These are phyloP conservation scores for Fragaria vesca DNA, from an alignment of 306 rosid genomes.

Conservation along the genomic window DNA sequence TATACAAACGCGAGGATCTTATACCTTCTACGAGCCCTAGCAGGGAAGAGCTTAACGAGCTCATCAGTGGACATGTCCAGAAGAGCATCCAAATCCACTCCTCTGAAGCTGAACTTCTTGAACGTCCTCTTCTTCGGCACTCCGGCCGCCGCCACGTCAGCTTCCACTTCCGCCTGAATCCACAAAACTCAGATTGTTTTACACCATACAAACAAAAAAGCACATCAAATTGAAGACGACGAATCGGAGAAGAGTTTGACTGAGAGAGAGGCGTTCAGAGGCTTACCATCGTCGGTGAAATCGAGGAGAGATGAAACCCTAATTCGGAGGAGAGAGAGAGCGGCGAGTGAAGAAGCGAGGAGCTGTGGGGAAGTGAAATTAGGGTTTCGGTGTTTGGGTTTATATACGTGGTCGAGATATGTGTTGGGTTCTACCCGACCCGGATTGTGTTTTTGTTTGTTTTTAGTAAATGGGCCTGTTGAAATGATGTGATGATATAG, in stretches of 20 bases:
- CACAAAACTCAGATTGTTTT: neutral
- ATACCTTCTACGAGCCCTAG: slow-evolving; percentile 81
- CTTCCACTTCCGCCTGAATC: slow-evolving; percentile 57
- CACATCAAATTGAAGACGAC: neutral
- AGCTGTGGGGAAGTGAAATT: slow-evolving; percentile 5
- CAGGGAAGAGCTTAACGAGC: slow-evolving; percentile 77
- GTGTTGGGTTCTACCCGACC: neutral
- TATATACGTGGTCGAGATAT: slow-evolving; percentile 1
- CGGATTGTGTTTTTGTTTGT: neutral
- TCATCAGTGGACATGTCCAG: slow-evolving; percentile 85
- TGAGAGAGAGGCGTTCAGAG: neutral
- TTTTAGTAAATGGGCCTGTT: neutral
- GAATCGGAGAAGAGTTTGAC: neutral
- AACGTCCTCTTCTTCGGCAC: slow-evolving; percentile 83
- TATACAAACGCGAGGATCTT: neutral
- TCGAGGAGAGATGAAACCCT: neutral
- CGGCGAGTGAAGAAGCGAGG: neutral
- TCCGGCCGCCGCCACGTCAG: slow-evolving; percentile 53
- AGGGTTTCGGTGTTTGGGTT: neutral
- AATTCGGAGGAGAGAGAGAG: neutral
- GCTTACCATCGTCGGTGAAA: slow-evolving; percentile 14
- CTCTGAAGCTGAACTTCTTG: slow-evolving; percentile 81
- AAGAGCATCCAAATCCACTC: slow-evolving; percentile 76
- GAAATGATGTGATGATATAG: too few species aligned
- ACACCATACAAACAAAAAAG: neutral